Evolutionary conservation across 2,329 filamentous ascomycete genomes (phyloP), one percentile per base, ranked within the genome.

Genomic region (Colletotrichum filicis): DNA sequence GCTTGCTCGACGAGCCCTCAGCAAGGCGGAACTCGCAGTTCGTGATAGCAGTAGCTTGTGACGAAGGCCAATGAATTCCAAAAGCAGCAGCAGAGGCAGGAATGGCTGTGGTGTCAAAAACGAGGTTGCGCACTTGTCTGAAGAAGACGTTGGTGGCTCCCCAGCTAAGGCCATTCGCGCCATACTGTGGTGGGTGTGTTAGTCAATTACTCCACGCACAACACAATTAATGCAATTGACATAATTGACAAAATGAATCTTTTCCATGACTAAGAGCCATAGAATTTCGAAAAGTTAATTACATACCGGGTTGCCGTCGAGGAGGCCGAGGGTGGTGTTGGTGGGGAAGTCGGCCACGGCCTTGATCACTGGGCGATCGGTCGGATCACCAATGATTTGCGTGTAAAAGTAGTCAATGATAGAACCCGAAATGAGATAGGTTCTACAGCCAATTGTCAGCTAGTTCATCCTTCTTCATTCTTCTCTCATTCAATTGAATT

Each of bases 321-420:
- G 83, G 46, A 89, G 79, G 5, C 84, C 85, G 22, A 86, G 82
- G 35, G 79, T 84, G 30, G 74, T 75, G 19, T 77, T 70, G 11
- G 77, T 76, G 9, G 77, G 76, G 76, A 92, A 92, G 49, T 79
- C 82, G 0, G 85, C 73, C 1, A 85, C 82, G 2, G 89, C 89
- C 76, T 88, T 88, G 66, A 92, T 85, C 3, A 87, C 85, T 6
- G 93, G 85, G 69, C 88, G 85, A 74, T 87, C 81, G 24, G 85
- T 86, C 11, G 92, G 90, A 80, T 95, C 92, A 53, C 93, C 94
- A 35, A 95, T 87, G 74, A 97, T 87, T 80, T 94, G 92, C 1
- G 94, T 95, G 80, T 95, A 94, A 84, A 95, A 97, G 82, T 92
- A 91, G 79, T 93, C 91, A 55, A 93, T 83, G 73, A 97, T 91